Percentiles rank a stretch among this genome's conserved stretches.
phyloP scores from a whole-genome alignment of 169 alveolate species.

The Plasmodium chabaudi region DNA sequence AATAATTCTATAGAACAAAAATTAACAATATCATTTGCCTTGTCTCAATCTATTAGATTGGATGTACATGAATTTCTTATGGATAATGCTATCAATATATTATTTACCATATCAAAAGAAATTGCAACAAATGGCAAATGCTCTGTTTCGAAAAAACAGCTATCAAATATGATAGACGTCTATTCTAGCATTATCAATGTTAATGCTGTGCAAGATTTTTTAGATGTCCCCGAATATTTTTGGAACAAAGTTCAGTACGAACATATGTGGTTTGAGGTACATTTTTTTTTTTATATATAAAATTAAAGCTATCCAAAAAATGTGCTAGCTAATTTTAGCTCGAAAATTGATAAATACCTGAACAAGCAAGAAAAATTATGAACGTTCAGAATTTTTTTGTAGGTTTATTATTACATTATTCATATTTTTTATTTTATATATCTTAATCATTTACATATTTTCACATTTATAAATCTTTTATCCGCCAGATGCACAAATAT shows the following conservation, averaged over 20 bases:
- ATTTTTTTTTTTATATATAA: too few species aligned
- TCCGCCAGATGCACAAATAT: constrained; percentile 57
- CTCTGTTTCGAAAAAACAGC: constrained; percentile 71
- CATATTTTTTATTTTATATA: too few species aligned
- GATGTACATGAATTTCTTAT: constrained; percentile 80
- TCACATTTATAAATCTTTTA: neutral
- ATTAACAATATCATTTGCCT: constrained; percentile 79
- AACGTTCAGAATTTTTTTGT: neutral
- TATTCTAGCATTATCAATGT: constrained; percentile 81
- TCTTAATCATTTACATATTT: too few species aligned
- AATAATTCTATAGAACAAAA: constrained; percentile 80
- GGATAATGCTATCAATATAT: constrained; percentile 79
- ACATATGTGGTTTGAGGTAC: constrained; percentile 74
- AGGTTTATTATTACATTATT: too few species aligned
- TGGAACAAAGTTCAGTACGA: constrained; percentile 79
- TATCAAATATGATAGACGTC: constrained; percentile 76
- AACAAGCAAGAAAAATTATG: neutral
- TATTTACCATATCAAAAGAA: constrained; percentile 77
- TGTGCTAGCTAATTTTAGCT: too few species aligned
- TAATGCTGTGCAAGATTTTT: constrained; percentile 82
- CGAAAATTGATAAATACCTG: too few species aligned
- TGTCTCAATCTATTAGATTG: constrained; percentile 78
- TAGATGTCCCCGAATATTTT: constrained; percentile 83
- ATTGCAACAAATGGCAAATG: constrained; percentile 80
- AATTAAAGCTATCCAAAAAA: too few species aligned